Evolutionary conservation across 2,329 filamentous ascomycete genomes (phyloP).

Genomic region (Talaromyces rugulosus): DNA sequence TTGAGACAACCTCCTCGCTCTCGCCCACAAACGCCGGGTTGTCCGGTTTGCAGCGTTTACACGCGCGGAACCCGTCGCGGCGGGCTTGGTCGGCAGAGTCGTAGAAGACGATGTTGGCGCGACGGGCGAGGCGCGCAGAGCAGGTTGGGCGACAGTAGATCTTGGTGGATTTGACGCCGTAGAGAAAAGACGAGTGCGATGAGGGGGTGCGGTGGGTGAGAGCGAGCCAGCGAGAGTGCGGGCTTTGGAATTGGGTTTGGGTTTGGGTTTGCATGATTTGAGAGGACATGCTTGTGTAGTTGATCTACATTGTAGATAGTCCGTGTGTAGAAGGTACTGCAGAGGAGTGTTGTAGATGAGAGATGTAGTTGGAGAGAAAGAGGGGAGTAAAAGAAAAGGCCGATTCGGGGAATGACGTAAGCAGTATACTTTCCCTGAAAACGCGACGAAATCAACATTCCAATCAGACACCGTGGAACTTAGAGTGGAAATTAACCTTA

Average conservation of each 20-base stretch:
- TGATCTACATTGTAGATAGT: neutral
- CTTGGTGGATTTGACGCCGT: conserved; percentile 51
- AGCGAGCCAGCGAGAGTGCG: conserved; percentile 37
- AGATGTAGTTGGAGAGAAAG: neutral
- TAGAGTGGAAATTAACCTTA: too few species aligned
- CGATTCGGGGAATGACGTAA: neutral
- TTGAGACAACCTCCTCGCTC: conserved; percentile 28
- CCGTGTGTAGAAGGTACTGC: neutral
- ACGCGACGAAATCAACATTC: too few species aligned
- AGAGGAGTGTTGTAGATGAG: neutral
- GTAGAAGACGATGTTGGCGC: conserved; percentile 54
- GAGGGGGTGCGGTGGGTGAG: conserved; percentile 41
- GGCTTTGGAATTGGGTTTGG: neutral
- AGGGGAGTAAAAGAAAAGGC: neutral
- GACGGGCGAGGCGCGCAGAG: conserved; percentile 52
- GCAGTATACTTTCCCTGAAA: neutral
- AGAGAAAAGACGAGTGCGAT: conserved; percentile 48
- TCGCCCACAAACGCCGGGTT: conserved; percentile 31
- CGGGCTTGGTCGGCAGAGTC: conserved; percentile 45
- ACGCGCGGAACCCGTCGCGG: conserved; percentile 49
- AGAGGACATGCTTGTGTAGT: neutral
- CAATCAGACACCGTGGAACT: too few species aligned
- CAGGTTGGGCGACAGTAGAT: conserved; percentile 57
- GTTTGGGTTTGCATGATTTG: neutral
- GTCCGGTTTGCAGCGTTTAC: conserved; percentile 52